These are phyloP conservation scores for Mrakia gelida DNA, from an alignment of 768 basidiomycete species.

Conservation along the genomic window DNA sequence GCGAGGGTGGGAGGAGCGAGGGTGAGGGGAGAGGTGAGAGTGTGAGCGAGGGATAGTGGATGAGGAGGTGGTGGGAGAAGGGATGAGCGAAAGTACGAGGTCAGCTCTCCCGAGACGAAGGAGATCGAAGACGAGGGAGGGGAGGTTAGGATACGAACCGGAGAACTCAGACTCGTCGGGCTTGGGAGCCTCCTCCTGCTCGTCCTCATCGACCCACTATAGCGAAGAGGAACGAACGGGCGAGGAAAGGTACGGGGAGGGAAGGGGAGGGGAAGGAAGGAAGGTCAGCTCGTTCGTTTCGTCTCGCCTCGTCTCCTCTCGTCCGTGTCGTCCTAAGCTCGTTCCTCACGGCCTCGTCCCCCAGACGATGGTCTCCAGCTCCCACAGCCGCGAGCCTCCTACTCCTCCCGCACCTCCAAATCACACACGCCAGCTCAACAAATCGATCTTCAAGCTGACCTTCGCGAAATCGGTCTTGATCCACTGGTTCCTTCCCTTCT, in stretches of 20 bases:
- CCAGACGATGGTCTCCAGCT: too few relatives aligned
- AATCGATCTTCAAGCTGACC: constrained; percentile 33
- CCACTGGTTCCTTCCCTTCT: constrained; percentile 70
- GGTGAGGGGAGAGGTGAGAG: too few relatives aligned
- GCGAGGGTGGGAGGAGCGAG: too few relatives aligned
- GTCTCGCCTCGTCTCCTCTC: background rate
- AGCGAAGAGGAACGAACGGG: background rate
- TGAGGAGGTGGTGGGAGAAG: too few relatives aligned
- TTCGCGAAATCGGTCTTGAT: constrained; percentile 93
- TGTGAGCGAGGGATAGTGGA: too few relatives aligned
- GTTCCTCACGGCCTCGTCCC: background rate
- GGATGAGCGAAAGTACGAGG: too few relatives aligned
- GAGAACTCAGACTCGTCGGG: constrained; percentile 38
- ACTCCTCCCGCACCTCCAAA: too few relatives aligned
- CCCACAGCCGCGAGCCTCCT: too few relatives aligned
- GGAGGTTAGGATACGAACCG: background rate
- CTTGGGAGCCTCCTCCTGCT: constrained; percentile 65
- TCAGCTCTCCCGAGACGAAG: too few relatives aligned
- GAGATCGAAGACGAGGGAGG: too few relatives aligned
- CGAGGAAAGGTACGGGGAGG: background rate
- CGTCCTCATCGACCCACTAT: constrained; percentile 91
- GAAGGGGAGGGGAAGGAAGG: background rate
- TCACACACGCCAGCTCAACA: too few relatives aligned
- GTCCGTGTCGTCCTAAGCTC: background rate
- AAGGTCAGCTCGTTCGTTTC: constrained; percentile 3